Conservation (phyloP, 2,329 filamentous ascomycete species). For the Grosmannia serpens region DNA sequence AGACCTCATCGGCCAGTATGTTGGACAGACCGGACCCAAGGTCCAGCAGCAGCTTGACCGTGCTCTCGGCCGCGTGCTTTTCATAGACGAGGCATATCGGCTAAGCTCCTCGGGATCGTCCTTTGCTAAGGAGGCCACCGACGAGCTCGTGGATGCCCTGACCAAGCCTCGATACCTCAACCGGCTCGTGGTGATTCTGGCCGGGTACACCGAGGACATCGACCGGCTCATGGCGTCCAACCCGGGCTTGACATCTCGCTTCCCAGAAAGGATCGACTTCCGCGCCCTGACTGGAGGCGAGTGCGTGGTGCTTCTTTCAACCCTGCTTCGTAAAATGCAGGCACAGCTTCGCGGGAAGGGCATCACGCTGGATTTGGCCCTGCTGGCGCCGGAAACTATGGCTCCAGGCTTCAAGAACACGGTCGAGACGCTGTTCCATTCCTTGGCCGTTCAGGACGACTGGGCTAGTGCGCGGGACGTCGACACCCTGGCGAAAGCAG, state of each 20-base stretch:
- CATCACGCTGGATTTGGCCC: constrained; percentile 15
- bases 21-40: constrained; percentile 61
- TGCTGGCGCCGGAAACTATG: constrained; percentile 23
- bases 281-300: constrained; percentile 26
- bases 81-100: constrained; percentile 64
- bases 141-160: constrained; percentile 39
- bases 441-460: constrained; percentile 28
- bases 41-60: constrained; percentile 48
- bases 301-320: constrained; percentile 35
- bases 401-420: neutral
- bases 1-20: constrained; percentile 55
- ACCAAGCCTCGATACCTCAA: constrained; percentile 45
- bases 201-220: constrained; percentile 57
- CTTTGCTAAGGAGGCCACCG: constrained; percentile 46
- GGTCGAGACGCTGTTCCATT: neutral
- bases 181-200: constrained; percentile 56
- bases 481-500: constrained; percentile 35
- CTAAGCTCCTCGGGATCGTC: constrained; percentile 34
- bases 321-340: constrained; percentile 17
- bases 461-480: constrained; percentile 58
- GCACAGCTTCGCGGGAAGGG: constrained; percentile 8
- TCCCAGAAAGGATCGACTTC: constrained; percentile 51
- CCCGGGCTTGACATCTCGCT: constrained; percentile 51
- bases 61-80: constrained; percentile 53
- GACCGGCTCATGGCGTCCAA: constrained; percentile 51